phyloP scores from a whole-genome alignment of 1,284 basidiomycete species.

The Moniliophthora roreri region DNA sequence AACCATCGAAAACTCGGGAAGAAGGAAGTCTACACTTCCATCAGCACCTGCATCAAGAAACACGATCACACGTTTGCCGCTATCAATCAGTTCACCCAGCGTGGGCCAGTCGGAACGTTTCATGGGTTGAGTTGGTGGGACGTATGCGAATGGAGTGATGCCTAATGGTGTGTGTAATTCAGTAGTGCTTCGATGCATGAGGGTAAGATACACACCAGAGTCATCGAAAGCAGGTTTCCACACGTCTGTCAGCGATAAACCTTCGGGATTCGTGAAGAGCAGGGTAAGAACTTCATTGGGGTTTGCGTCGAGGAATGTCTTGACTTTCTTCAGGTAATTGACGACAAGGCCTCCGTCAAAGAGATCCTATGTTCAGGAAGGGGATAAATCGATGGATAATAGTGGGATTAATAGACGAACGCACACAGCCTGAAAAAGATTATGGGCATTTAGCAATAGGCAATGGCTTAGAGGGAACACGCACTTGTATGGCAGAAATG shows the following conservation, averaged over 20 bases:
- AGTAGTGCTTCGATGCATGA: not conserved
- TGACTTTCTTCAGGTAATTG: constrained; percentile 61
- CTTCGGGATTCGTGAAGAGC: constrained; percentile 72
- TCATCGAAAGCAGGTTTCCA: constrained; percentile 60
- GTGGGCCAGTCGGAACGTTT: constrained; percentile 70
- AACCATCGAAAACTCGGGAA: constrained; percentile 65
- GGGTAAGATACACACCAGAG: constrained; percentile 25
- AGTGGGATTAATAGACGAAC: not conserved
- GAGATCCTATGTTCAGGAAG: constrained; percentile 29
- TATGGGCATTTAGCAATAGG: not conserved
- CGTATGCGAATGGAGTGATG: constrained; percentile 55
- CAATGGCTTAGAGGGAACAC: constrained; percentile 10
- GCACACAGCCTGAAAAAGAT: constrained; percentile 22
- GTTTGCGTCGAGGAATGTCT: constrained; percentile 65
- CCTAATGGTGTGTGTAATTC: constrained; percentile 37
- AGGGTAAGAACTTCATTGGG: constrained; percentile 75
- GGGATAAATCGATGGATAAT: not conserved
- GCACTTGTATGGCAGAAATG: constrained; percentile 69
- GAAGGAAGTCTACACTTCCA: constrained; percentile 50
- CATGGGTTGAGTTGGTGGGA: constrained; percentile 54
- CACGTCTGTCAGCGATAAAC: constrained; percentile 45
- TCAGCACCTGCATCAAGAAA: constrained; percentile 64
- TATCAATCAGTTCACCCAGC: constrained; percentile 64
- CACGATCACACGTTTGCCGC: constrained; percentile 65
- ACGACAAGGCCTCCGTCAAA: constrained; percentile 66